Conservation (phyloP, 768 basidiomycete species). For the Serpula lacrymans region DNA sequence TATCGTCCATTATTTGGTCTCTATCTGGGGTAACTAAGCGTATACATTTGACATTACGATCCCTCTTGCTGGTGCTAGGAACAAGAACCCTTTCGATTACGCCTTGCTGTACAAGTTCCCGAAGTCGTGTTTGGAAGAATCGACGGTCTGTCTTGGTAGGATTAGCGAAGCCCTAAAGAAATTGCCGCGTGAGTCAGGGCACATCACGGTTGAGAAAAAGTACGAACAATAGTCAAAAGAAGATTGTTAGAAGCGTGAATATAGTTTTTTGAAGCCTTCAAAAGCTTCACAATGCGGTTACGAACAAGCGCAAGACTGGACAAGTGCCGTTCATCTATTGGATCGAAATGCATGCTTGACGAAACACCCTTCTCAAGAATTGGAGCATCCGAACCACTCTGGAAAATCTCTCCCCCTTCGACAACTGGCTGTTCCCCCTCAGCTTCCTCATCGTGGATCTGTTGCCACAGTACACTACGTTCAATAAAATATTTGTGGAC, state of each 20-base stretch:
- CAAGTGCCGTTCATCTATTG: constrained; percentile 75
- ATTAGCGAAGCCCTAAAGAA: constrained; percentile 65
- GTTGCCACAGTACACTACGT: constrained; percentile 70
- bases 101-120: constrained; percentile 69
- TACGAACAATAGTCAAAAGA: constrained; percentile 68
- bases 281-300: constrained; percentile 64
- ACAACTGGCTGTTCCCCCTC: constrained; percentile 26
- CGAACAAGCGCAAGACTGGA: constrained; percentile 72
- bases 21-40: constrained; percentile 52
- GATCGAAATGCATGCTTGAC: constrained; percentile 52
- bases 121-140: constrained; percentile 73
- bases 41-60: constrained; percentile 57
- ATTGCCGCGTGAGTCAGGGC: not conserved
- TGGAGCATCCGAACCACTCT: constrained; percentile 1
- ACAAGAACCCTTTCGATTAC: constrained; percentile 74
- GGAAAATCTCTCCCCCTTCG: constrained; percentile 9
- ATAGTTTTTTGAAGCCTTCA: constrained; percentile 65
- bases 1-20: constrained; percentile 30
- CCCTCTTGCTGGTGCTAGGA: constrained; percentile 50
- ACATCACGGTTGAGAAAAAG: constrained; percentile 1
- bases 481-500: constrained; percentile 87
- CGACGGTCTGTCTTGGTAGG: constrained; percentile 78
- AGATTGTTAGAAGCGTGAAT: constrained; percentile 76
- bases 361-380: too few species aligned
- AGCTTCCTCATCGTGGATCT: constrained; percentile 67